Percentiles rank a stretch among this genome's conserved stretches.
Evolutionary conservation across 352 stramenopile genomes (phyloP).

Genomic region (Globisporangium alternatum): DNA sequence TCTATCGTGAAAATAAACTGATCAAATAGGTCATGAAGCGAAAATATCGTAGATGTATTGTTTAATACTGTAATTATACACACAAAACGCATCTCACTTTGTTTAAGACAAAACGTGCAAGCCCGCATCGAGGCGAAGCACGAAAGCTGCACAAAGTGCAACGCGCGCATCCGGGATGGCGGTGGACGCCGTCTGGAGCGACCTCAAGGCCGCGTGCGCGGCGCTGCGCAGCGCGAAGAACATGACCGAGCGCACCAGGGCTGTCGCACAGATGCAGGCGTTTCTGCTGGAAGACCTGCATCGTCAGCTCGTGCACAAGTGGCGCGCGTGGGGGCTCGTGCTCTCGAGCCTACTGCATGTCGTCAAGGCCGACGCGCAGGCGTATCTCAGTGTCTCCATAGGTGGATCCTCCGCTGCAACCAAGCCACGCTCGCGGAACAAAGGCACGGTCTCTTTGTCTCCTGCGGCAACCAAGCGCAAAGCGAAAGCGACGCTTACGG

Average conservation of each 20-base stretch:
- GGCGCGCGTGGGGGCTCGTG: constrained; percentile 65
- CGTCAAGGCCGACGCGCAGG: constrained; percentile 44
- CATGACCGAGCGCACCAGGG: constrained; percentile 27
- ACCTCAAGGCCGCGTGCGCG: constrained; percentile 42
- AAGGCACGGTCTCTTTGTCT: background rate
- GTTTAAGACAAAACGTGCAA: background rate
- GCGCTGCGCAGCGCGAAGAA: constrained; percentile 44
- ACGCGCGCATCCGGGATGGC: background rate
- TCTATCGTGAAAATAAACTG: too few species aligned
- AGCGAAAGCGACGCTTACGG: constrained; percentile 17
- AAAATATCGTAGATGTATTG: too few species aligned
- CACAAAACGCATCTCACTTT: background rate
- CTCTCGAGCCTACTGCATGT: constrained; percentile 46
- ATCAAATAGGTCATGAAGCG: too few species aligned
- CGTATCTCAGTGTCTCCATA: constrained; percentile 27
- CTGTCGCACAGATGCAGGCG: constrained; percentile 37
- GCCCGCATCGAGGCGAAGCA: background rate
- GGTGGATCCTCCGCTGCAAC: background rate
- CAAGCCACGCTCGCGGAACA: background rate
- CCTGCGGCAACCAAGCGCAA: constrained; percentile 26
- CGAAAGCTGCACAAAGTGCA: constrained; percentile 1
- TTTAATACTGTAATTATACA: too few species aligned
- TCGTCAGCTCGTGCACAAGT: constrained; percentile 64
- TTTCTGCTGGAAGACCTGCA: constrained; percentile 51
- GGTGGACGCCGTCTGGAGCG: constrained; percentile 37